A percentile compares a stretch with the other conserved stretches of the same genome.
phyloP scores from a whole-genome alignment of 768 basidiomycete species.

The Omphalotus guepiniiformis region DNA sequence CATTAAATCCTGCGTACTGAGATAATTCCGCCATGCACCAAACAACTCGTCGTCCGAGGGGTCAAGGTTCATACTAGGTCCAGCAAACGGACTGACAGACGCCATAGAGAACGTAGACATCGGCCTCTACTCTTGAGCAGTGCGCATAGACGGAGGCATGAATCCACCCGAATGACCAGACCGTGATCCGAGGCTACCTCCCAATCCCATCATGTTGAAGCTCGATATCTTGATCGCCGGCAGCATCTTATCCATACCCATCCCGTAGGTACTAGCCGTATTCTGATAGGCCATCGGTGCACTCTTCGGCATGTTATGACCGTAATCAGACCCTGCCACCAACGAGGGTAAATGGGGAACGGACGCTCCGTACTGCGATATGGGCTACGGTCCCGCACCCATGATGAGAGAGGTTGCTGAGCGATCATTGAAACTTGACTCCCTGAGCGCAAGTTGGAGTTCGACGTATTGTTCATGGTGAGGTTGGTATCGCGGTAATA shows the following conservation, averaged over 20 bases:
- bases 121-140: conserved; percentile 44
- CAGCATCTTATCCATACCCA: conserved; percentile 27
- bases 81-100: conserved; percentile 76
- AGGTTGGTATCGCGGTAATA: conserved; percentile 86
- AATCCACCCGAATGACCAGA: conserved; percentile 45
- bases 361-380: conserved; percentile 41
- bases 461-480: conserved; percentile 50
- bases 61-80: conserved; percentile 72
- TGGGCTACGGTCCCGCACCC: too few relatives aligned
- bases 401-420: conserved; percentile 55
- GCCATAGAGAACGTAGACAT: conserved; percentile 89
- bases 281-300: conserved; percentile 65
- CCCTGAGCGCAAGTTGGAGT: conserved; percentile 48
- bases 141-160: conserved; percentile 46
- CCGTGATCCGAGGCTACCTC: conserved; percentile 40
- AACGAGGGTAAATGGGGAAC: conserved; percentile 68
- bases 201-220: conserved; percentile 64
- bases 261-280: too few relatives aligned
- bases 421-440: conserved; percentile 53
- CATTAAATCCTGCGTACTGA: conserved; percentile 94
- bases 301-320: conserved; percentile 46
- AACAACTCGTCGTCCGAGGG: conserved; percentile 87
- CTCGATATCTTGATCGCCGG: conserved; percentile 67
- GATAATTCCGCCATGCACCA: conserved; percentile 73
- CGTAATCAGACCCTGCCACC: conserved; percentile 74